Percentiles rank a stretch among this genome's conserved stretches.
Evolutionary conservation across 257 asterid genomes (phyloP).

Genomic region (Scutellaria minor): DNA sequence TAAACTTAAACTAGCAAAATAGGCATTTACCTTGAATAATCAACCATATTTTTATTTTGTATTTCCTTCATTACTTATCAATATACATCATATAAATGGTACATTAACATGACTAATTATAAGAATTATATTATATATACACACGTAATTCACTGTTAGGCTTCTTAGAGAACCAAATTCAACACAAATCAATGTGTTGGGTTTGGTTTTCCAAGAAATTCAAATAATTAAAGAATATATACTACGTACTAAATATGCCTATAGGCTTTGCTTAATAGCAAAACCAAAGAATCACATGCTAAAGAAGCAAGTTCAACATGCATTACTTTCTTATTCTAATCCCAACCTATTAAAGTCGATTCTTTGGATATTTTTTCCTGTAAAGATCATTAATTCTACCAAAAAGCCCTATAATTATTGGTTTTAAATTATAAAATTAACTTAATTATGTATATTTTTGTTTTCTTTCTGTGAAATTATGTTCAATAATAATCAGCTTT

Average conservation of each 20-base stretch:
- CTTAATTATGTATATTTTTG: background rate
- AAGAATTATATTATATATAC: too few species aligned
- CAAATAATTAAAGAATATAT: too few species aligned
- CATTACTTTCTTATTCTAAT: background rate
- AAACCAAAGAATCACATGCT: conserved; percentile 26
- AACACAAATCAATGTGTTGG: too few species aligned
- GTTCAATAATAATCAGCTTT: background rate
- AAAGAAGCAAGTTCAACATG: background rate
- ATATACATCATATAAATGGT: too few species aligned
- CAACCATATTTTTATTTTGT: too few species aligned
- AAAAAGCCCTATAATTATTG: background rate
- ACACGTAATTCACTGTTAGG: too few species aligned
- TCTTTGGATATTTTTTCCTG: background rate
- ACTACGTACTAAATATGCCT: background rate
- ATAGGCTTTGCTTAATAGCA: background rate
- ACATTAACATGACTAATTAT: too few species aligned
- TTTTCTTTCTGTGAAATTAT: background rate
- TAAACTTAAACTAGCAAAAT: too few species aligned
- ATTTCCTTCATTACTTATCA: too few species aligned
- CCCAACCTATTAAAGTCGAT: conserved; percentile 2
- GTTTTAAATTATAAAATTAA: background rate
- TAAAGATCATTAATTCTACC: conserved; percentile 11
- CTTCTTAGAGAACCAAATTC: too few species aligned
- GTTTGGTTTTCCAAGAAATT: too few species aligned
- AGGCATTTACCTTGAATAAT: too few species aligned